Evolutionary conservation across 1,139 yeast genomes (phyloP), one percentile per base, ranked within the genome.

Genomic region (Yamadazyma dushanensis): DNA sequence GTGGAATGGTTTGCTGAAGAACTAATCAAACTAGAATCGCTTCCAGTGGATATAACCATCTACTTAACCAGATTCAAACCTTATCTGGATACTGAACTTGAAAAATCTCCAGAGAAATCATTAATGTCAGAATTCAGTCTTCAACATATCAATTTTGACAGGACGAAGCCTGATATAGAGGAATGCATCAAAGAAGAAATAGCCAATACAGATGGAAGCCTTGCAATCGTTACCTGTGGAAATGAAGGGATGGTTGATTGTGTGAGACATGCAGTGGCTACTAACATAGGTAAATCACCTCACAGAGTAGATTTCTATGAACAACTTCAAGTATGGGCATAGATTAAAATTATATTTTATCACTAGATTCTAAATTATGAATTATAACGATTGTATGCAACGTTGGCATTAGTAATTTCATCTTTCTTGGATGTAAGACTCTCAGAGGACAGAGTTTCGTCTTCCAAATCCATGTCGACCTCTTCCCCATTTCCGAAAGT

Each of bases 1-100:
- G 47, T 76, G 25, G 48, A 53, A 3, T 74, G 79, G 78, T 76
- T 76, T 50, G 53, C 50, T 32, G 62, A 66, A 15, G 80, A 78
- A 47, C 53, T 57, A 70, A 32, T 24, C 48, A 32, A 50, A 52
- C 27, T 54, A 77, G 26, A 43, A 48, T 21, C 49, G 47, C n/a
- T 49, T 74, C 38, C 44, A 11, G 56, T 66, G 29, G 61, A 54
- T 14, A 44, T 54, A 8, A 49, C 52, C 2, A 37, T 54, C 20
- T 51, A 40, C 30, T 41, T 53, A 5, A 54, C 57, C 6, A 43
- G 42, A 30, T 57, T 57, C 5, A 13, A 29, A 25, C 56, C 63
- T 56, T 21, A n/a, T n/a, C n/a, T n/a, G n/a, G n/a, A n/a, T n/a
- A n/a, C n/a, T n/a, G n/a, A n/a, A n/a, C n/a, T n/a, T n/a, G n/a